Conservation (phyloP, 1,139 yeast genomes). For the Candida sojae region DNA sequence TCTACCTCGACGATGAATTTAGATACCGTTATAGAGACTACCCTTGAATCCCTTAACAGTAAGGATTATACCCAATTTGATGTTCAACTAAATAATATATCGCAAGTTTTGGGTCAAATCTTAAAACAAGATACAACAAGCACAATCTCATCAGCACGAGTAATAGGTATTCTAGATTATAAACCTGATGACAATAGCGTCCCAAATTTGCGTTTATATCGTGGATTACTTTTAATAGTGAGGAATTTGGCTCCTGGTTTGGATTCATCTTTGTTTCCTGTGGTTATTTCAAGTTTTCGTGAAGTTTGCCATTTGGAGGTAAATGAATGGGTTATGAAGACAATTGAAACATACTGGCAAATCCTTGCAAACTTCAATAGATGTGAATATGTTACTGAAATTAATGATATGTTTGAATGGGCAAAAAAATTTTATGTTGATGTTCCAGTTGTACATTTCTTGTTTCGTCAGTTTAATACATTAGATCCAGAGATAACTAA, state of each 20-base stretch:
- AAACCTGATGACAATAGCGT: slow-evolving; percentile 3
- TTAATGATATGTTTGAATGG: slow-evolving; percentile 9
- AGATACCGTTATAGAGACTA: slow-evolving; percentile 1
- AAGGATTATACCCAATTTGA: slow-evolving; percentile 4
- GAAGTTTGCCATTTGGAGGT: background rate
- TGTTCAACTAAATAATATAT: background rate
- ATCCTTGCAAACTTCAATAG: slow-evolving; percentile 14
- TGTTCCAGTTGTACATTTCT: slow-evolving; percentile 14
- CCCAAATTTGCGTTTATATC: slow-evolving; percentile 10
- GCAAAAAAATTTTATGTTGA: background rate
- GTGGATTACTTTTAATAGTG: slow-evolving; percentile 14
- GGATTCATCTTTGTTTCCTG: slow-evolving; percentile 2
- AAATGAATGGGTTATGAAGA: slow-evolving; percentile 8
- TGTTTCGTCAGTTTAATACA: slow-evolving; percentile 15
- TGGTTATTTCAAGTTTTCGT: slow-evolving; percentile 8
- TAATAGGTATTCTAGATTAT: slow-evolving; percentile 4
- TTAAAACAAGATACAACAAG: background rate
- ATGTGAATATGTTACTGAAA: slow-evolving; percentile 1
- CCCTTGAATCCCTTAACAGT: background rate
- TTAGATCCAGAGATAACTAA: slow-evolving; percentile 13
- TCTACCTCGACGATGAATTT: background rate
- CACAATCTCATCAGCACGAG: background rate
- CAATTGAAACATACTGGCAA: slow-evolving; percentile 14
- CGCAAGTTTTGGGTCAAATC: background rate
- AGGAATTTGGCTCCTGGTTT: slow-evolving; percentile 10